These are phyloP conservation scores for Perkinsus marinus DNA, from an alignment of 169 alveolate species.

Conservation along the genomic window DNA sequence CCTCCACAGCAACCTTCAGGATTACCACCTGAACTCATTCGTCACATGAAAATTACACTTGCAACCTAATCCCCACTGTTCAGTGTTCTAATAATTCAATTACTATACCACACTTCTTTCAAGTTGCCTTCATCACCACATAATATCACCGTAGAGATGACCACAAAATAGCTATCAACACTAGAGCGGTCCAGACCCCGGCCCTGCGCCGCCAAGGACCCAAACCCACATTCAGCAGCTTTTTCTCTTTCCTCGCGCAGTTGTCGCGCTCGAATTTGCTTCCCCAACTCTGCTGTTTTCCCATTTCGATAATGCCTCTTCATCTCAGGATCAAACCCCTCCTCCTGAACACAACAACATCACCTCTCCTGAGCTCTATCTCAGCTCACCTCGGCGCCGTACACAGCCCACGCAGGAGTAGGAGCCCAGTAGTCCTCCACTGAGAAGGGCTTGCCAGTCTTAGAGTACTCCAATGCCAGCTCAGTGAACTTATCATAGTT, in stretches of 20 bases:
- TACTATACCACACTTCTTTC: too few species aligned
- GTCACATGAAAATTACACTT: too few species aligned
- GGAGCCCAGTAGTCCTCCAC: conserved; percentile 56
- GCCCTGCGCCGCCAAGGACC: neutral
- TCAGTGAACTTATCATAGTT: conserved; percentile 56
- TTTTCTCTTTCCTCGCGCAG: neutral
- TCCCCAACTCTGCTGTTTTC: neutral
- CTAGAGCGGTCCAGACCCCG: too few species aligned
- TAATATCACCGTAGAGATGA: too few species aligned
- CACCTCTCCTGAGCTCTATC: too few species aligned
- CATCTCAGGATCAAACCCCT: conserved; percentile 65
- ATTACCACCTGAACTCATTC: too few species aligned
- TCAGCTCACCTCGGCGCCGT: conserved; percentile 38
- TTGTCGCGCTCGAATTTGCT: neutral
- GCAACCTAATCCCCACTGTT: too few species aligned
- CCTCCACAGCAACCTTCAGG: neutral
- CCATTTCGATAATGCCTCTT: conserved; percentile 36
- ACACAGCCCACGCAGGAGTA: conserved; percentile 71
- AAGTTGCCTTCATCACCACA: too few species aligned
- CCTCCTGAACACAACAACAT: conserved; percentile 17
- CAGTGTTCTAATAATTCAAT: too few species aligned
- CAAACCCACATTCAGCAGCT: neutral
- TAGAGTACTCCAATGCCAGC: conserved; percentile 17
- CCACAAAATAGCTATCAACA: too few species aligned
- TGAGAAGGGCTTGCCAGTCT: conserved; percentile 17